Evolutionary conservation across 345 rosid species (phyloP).

Genomic region (Salix udensis): DNA sequence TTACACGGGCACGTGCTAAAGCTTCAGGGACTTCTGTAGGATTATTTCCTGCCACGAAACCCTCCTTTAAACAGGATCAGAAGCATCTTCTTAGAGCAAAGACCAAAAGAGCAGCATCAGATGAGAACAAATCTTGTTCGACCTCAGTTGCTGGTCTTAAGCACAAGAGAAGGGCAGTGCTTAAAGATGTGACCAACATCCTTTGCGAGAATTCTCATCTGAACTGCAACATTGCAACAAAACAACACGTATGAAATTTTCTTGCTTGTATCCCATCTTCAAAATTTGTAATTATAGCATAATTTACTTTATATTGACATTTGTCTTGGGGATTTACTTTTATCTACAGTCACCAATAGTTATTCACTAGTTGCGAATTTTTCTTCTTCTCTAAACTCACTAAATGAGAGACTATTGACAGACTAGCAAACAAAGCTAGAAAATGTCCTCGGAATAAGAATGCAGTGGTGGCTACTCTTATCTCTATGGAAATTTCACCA

Average conservation of each 20-base stretch:
- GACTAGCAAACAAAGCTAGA: slow-evolving; percentile 38
- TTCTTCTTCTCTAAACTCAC: neutral
- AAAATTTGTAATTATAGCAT: neutral
- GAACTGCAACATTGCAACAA: slow-evolving; percentile 36
- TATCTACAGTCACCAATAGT: neutral
- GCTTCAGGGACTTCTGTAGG: slow-evolving; percentile 49
- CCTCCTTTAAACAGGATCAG: slow-evolving; percentile 63
- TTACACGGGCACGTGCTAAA: slow-evolving; percentile 74
- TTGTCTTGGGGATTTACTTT: neutral
- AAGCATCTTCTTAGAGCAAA: slow-evolving; percentile 32
- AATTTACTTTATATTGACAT: neutral
- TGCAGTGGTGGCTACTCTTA: slow-evolving; percentile 26
- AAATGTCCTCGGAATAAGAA: slow-evolving; percentile 34
- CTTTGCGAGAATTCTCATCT: slow-evolving; percentile 23
- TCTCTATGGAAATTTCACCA: slow-evolving; percentile 31
- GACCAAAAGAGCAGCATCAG: slow-evolving; percentile 47
- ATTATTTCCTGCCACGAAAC: slow-evolving; percentile 44
- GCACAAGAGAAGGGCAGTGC: slow-evolving; percentile 75
- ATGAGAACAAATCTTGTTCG: slow-evolving; percentile 41
- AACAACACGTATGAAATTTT: slow-evolving; percentile 11
- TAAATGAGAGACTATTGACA: slow-evolving; percentile 24
- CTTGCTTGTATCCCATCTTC: slow-evolving; percentile 8
- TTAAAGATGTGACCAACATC: slow-evolving; percentile 68
- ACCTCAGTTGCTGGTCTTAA: slow-evolving; percentile 33
- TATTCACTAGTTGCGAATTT: slow-evolving; percentile 7